phyloP scores from a whole-genome alignment of 2,329 filamentous ascomycete species.

The Xylariaceae sp. region DNA sequence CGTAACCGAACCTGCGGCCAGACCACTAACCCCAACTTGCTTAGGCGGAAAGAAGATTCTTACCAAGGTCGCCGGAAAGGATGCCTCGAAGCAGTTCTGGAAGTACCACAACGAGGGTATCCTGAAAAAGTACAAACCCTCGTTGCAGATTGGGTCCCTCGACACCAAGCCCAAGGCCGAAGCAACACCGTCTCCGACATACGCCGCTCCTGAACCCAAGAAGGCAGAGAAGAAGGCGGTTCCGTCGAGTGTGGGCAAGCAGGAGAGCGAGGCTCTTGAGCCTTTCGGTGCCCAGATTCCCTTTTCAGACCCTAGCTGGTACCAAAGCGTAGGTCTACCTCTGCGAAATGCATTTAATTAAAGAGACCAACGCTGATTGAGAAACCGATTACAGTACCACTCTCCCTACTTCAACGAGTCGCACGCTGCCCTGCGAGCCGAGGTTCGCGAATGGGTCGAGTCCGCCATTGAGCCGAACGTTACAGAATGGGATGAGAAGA shows the following conservation, averaged over 20 bases:
- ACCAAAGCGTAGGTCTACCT: conserved; percentile 68
- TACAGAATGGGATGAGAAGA: conserved; percentile 94
- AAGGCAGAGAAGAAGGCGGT: conserved; percentile 33
- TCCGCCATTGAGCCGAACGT: conserved; percentile 85
- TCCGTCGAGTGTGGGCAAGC: conserved; percentile 29
- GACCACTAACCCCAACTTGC: no score
- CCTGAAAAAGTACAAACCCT: conserved; percentile 77
- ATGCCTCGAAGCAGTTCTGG: conserved; percentile 65
- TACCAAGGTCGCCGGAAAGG: conserved; percentile 59
- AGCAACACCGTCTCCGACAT: conserved; percentile 45
- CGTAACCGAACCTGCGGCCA: no score
- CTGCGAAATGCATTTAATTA: no score
- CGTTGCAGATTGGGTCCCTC: conserved; percentile 80
- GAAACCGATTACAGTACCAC: conserved; percentile 64
- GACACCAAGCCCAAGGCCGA: conserved; percentile 71
- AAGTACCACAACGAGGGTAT: conserved; percentile 81
- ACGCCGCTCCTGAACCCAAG: conserved; percentile 36
- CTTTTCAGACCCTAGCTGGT: conserved; percentile 91
- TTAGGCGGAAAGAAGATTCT: conserved; percentile 65
- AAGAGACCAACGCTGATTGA: neutral
- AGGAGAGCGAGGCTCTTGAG: conserved; percentile 71
- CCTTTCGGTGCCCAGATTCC: conserved; percentile 83
- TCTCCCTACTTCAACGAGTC: conserved; percentile 96
- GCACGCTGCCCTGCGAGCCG: conserved; percentile 83
- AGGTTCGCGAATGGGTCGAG: conserved; percentile 90